Base-by-base conservation (phyloP, 192 early-diverging fungal genomes). In the Funneliformis mosseae region DNA sequence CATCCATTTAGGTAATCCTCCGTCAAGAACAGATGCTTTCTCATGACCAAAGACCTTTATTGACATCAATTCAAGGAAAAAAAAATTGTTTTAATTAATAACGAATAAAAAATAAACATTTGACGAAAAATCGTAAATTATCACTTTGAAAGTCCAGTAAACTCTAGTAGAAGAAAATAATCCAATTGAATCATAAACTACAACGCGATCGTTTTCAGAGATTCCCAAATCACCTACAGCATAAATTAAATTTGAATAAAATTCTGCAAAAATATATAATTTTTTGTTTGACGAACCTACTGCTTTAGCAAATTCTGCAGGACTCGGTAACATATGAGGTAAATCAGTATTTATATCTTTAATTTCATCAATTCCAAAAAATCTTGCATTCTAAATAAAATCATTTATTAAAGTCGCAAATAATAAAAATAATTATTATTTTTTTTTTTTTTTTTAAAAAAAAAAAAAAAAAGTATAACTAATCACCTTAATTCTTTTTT, bases 271-370 rank as follows among this genome's bases (percentile, higher is more conserved):
- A 62, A 61, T 42, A 78, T 21, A 39, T 25, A 75, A n/a, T n/a
- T 23, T 8, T 82, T 8, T 50, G 12, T 45, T n/a, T 80, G 75
- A 85, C 81, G 21, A 86, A 90, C 91, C 91, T 14, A 96, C 92
- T 33, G 91, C 90, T 1, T 89, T 72, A 41, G 87, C 92, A 88
- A 99, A 98, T 28, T 88, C 85, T 55, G 86, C 82, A 11, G 89
- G 82, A 27, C 89, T 84, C 0, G 97, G 97, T 42, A 98, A 88
- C 96, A 98, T 97, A 80, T 99, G 97, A 12, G 97, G 97, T 27
- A 97, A 83, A 79, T 85, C 43, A 46, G 80, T 88, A 23, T 89
- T 81, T 41, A 88, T 85, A 82, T 98, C 96, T 67, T 95, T 93
- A 71, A 95, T 88, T 11, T 85, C 85, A 84, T 98, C 97, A 71